phyloP scores from a whole-genome alignment of 75 land plant genomes.

The Larix kaempferi region DNA sequence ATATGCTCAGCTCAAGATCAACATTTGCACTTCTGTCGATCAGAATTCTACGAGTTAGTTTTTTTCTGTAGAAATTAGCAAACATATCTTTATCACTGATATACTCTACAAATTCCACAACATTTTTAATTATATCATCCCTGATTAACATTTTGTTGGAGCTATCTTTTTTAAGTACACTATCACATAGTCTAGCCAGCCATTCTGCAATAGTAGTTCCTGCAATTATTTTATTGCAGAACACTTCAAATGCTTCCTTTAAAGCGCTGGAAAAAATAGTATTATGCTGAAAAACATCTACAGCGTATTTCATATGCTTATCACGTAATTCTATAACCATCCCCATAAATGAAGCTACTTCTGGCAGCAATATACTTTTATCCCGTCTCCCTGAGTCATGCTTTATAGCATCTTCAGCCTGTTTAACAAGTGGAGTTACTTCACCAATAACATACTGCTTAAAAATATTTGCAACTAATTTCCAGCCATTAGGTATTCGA shows the following conservation, averaged over 20 bases:
- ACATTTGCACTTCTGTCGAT: not conserved
- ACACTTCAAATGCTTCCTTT: slow-evolving; percentile 85
- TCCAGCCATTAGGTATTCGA: slow-evolving; percentile 63
- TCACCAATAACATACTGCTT: slow-evolving; percentile 88
- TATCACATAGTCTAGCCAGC: slow-evolving; percentile 83
- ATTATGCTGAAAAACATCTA: slow-evolving; percentile 70
- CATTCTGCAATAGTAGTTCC: slow-evolving; percentile 87
- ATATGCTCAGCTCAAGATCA: not conserved
- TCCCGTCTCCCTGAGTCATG: slow-evolving; percentile 14
- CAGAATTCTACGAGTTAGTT: not conserved
- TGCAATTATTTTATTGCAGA: slow-evolving; percentile 84
- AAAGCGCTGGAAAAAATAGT: slow-evolving; percentile 80
- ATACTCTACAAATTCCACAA: slow-evolving; percentile 80
- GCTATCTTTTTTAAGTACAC: slow-evolving; percentile 81
- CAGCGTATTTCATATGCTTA: slow-evolving; percentile 75
- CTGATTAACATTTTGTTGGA: too few relatives aligned
- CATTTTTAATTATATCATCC: slow-evolving; percentile 90
- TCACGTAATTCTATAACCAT: slow-evolving; percentile 87
- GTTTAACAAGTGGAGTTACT: slow-evolving; percentile 79
- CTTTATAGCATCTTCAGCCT: slow-evolving; percentile 72
- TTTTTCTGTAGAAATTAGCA: slow-evolving; percentile 89
- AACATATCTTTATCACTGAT: slow-evolving; percentile 93
- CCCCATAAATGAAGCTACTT: slow-evolving; percentile 43
- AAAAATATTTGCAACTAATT: slow-evolving; percentile 71
- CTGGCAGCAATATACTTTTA: slow-evolving; percentile 40